Evolutionary conservation across 176 grass and related monocot species (phyloP).

Genomic region (Oryza meyeriana): DNA sequence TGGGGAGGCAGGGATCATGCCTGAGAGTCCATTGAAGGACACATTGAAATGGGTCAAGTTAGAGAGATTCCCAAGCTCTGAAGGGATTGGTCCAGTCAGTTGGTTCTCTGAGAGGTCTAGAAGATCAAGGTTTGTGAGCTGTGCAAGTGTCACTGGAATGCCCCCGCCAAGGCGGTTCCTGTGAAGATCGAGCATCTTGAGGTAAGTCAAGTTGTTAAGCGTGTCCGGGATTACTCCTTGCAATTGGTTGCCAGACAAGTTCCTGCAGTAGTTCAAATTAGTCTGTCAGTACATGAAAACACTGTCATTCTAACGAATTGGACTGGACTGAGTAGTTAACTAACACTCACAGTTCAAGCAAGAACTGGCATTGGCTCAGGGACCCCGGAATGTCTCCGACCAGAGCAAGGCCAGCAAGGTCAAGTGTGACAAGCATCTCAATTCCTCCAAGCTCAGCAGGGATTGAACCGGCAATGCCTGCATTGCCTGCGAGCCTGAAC

Average conservation of each 20-base stretch:
- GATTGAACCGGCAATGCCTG: conserved; percentile 44
- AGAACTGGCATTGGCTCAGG: conserved; percentile 69
- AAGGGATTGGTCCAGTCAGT: conserved; percentile 53
- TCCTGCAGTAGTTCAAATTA: conserved; percentile 51
- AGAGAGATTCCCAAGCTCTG: conserved; percentile 54
- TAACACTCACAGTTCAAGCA: conserved; percentile 89
- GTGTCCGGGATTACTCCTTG: conserved; percentile 63
- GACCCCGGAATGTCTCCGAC: conserved; percentile 64
- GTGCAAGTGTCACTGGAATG: conserved; percentile 63
- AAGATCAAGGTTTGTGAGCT: conserved; percentile 64
- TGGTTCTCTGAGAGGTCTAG: conserved; percentile 77
- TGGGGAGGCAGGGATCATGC: conserved; percentile 52
- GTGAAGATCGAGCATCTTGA: conserved; percentile 74
- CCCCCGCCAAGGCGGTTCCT: conserved; percentile 52
- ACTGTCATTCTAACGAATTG: background rate
- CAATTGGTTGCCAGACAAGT: conserved; percentile 73
- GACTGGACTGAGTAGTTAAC: background rate
- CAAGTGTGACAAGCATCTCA: conserved; percentile 73
- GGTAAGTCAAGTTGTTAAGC: conserved; percentile 76
- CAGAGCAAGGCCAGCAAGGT: conserved; percentile 67
- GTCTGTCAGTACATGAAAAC: conserved; percentile 26
- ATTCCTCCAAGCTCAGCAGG: conserved; percentile 67
- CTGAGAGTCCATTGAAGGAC: conserved; percentile 78
- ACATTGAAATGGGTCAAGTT: conserved; percentile 77
- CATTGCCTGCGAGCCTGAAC: conserved; percentile 66